Percentiles rank a stretch among this genome's conserved stretches.
These are phyloP conservation scores for Botryococcus braunii DNA, from an alignment of 163 green algal species.

Conservation along the genomic window DNA sequence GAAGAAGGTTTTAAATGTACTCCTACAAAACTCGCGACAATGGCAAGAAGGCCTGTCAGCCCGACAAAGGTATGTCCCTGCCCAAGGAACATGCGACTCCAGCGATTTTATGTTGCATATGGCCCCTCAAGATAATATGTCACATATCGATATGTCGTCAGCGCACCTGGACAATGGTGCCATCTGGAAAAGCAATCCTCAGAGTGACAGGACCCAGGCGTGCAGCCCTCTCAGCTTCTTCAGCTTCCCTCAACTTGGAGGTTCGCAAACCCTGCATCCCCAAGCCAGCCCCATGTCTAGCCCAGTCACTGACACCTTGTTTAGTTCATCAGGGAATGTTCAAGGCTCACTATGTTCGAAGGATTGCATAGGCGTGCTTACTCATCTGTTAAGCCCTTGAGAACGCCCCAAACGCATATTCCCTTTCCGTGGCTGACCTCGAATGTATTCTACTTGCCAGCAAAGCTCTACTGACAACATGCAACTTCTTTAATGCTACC, in stretches of 20 bases:
- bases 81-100: neutral
- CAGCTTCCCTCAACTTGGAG: slow-evolving; percentile 26
- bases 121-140: neutral
- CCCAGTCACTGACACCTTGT: too few species aligned
- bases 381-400: too few species aligned
- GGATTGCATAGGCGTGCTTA: too few species aligned
- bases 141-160: neutral
- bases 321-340: too few species aligned
- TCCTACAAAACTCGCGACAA: neutral
- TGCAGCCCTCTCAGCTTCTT: slow-evolving; percentile 15
- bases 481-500: too few species aligned
- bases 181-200: slow-evolving; percentile 23
- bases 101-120: neutral
- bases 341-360: too few species aligned
- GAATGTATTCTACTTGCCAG: too few species aligned
- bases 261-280: slow-evolving; percentile 1
- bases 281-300: neutral
- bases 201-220: slow-evolving; percentile 21
- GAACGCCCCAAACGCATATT: too few species aligned
- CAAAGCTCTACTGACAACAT: too few species aligned
- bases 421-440: too few species aligned
- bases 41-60: neutral
- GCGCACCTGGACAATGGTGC: slow-evolving; percentile 19
- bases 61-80: neutral
- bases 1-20: neutral